phyloP scores from a whole-genome alignment of 2,329 filamentous ascomycete genomes.

The Neofusicoccum sp. region DNA sequence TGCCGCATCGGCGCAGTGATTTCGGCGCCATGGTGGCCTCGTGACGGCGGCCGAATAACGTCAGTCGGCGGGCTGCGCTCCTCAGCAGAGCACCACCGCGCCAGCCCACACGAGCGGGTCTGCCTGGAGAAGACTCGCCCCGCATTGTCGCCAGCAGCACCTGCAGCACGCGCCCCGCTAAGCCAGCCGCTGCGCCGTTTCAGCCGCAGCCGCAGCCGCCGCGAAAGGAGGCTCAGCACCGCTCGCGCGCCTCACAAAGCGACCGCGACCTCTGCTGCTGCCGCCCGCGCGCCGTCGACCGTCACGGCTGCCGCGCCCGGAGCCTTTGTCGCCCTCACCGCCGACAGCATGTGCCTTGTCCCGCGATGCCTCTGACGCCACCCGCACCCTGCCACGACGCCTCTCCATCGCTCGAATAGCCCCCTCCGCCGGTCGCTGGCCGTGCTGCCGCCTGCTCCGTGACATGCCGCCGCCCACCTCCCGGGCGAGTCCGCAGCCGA shows the following conservation, averaged over 20 bases:
- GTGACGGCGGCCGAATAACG: conserved; percentile 16
- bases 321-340: conserved; percentile 16
- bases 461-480: conserved; percentile 42
- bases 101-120: conserved; percentile 1
- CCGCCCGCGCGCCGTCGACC: not conserved
- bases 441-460: conserved; percentile 2
- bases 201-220: conserved; percentile 17
- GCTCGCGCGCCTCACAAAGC: conserved; percentile 5
- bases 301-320: not conserved
- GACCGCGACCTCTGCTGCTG: conserved; percentile 1
- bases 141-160: conserved; percentile 10
- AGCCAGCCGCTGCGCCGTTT: conserved; percentile 19
- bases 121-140: not conserved
- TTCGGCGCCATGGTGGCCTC: conserved; percentile 2
- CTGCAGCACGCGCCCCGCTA: conserved; percentile 18
- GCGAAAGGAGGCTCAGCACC: conserved; percentile 11
- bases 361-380: conserved; percentile 21
- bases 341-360: conserved; percentile 18
- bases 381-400: conserved; percentile 4
- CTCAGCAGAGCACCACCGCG: not conserved
- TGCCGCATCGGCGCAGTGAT: not conserved
- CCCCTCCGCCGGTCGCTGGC: not conserved
- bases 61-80: conserved; percentile 10
- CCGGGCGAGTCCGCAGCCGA: conserved; percentile 28
- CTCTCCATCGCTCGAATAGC: conserved; percentile 15